Evolutionary conservation across 164 flowering plant species (phyloP).

Genomic region (Annona cherimola): DNA sequence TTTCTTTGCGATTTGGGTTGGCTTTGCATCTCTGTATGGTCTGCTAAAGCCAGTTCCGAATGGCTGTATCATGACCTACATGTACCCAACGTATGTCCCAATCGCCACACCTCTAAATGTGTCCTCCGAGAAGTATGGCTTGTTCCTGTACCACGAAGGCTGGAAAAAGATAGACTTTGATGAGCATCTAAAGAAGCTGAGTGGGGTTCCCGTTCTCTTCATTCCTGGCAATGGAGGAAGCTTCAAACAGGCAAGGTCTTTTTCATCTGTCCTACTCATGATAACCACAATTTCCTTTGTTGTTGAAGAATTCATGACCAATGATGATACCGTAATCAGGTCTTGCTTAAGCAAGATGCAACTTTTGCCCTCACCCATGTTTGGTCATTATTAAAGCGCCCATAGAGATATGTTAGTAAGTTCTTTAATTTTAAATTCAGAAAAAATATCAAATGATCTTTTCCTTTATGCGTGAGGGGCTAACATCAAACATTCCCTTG

Average conservation of each 20-base stretch:
- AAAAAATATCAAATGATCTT: too few relatives aligned
- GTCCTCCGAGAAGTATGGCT: constrained; percentile 56
- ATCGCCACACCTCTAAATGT: constrained; percentile 41
- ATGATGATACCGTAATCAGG: too few relatives aligned
- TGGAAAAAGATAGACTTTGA: constrained; percentile 88
- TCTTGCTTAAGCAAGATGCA: too few relatives aligned
- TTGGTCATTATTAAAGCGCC: too few relatives aligned
- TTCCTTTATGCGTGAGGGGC: too few relatives aligned
- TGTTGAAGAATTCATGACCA: neutral
- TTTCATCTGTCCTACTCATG: neutral
- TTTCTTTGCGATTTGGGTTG: constrained; percentile 33
- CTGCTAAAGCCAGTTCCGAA: constrained; percentile 62
- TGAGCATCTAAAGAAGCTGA: constrained; percentile 71
- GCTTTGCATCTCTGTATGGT: constrained; percentile 49
- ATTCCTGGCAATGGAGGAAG: constrained; percentile 99
- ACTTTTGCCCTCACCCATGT: too few relatives aligned
- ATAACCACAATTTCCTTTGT: neutral
- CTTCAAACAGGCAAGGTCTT: constrained; percentile 78
- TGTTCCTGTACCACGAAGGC: constrained; percentile 95
- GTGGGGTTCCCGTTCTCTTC: constrained; percentile 88
- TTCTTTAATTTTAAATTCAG: too few relatives aligned
- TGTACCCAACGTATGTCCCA: constrained; percentile 94
- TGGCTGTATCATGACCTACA: constrained; percentile 93
- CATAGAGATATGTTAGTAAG: too few relatives aligned
- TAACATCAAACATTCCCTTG: too few relatives aligned